Percentiles rank a stretch among this genome's conserved stretches.
These are phyloP conservation scores for Epichloe uncinata DNA, from an alignment of 2,329 filamentous ascomycete species.

Conservation along the genomic window DNA sequence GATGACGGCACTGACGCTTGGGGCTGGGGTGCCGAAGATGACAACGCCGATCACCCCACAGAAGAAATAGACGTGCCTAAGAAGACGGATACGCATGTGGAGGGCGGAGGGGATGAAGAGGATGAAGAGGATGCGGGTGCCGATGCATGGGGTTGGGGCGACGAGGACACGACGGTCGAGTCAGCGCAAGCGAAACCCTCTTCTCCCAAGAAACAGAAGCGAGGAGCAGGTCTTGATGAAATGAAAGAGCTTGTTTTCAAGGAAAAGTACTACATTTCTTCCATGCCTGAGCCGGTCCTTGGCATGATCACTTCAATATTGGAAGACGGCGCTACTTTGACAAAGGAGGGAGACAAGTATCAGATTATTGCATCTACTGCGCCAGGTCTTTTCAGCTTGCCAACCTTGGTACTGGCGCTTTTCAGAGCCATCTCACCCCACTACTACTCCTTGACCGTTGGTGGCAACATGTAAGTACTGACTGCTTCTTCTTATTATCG, in stretches of 20 bases:
- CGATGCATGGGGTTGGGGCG: slow-evolving; percentile 82
- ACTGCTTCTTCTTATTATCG: neutral
- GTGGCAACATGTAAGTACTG: slow-evolving; percentile 47
- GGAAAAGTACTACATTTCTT: slow-evolving; percentile 81
- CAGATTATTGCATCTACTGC: slow-evolving; percentile 54
- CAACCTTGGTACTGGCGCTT: slow-evolving; percentile 61
- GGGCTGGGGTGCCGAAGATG: slow-evolving; percentile 64
- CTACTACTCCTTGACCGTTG: slow-evolving; percentile 51
- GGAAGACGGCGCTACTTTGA: slow-evolving; percentile 49
- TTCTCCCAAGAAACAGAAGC: slow-evolving; percentile 6
- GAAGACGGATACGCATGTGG: neutral
- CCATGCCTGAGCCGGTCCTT: slow-evolving; percentile 69
- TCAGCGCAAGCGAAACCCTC: slow-evolving; percentile 9
- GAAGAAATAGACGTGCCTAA: slow-evolving; percentile 3
- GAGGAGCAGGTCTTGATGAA: slow-evolving; percentile 15
- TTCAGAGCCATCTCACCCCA: slow-evolving; percentile 65
- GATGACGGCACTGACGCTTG: slow-evolving; percentile 53
- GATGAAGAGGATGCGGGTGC: slow-evolving; percentile 29
- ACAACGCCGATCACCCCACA: slow-evolving; percentile 13
- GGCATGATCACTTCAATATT: slow-evolving; percentile 47
- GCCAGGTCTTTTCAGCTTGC: slow-evolving; percentile 55
- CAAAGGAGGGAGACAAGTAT: slow-evolving; percentile 34
- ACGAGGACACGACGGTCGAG: slow-evolving; percentile 36
- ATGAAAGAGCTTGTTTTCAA: slow-evolving; percentile 60
- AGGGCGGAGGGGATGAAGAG: slow-evolving; percentile 6